phyloP scores from a whole-genome alignment of 331 rosid species.

The Quercus tomentella region DNA sequence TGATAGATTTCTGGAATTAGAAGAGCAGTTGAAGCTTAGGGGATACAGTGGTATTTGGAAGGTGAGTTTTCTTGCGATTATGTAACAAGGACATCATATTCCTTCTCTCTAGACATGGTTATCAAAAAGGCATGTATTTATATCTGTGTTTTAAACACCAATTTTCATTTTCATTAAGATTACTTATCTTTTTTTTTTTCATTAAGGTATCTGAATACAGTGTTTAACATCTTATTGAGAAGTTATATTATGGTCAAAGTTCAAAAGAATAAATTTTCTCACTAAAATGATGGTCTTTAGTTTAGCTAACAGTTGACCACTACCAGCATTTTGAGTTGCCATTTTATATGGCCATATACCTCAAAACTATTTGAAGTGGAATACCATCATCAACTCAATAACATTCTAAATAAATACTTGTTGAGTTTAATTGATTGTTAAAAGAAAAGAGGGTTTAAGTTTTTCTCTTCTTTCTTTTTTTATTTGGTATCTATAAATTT shows the following conservation, averaged over 20 bases:
- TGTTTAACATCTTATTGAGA: not conserved
- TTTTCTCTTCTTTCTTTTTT: not conserved
- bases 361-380: slow-evolving; percentile 1
- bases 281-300: not conserved
- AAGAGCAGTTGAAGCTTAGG: slow-evolving; percentile 57
- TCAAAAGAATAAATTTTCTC: not conserved
- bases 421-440: slow-evolving; percentile 9
- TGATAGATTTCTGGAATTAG: slow-evolving; percentile 73
- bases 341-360: not conserved
- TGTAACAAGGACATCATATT: slow-evolving; percentile 15
- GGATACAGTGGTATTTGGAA: slow-evolving; percentile 88
- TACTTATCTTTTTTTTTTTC: no score
- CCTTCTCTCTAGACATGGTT: not conserved
- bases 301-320: not conserved
- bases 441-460: not conserved
- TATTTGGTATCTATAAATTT: no score
- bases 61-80: slow-evolving; percentile 46
- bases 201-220: not conserved
- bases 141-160: not conserved
- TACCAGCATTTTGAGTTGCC: not conserved
- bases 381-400: slow-evolving; percentile 10
- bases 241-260: not conserved
- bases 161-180: not conserved
- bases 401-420: not conserved
- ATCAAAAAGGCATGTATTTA: not conserved